These are phyloP conservation scores for Sporothrix brunneoviolacea DNA, from an alignment of 2,329 filamentous ascomycete genomes.

Conservation along the genomic window DNA sequence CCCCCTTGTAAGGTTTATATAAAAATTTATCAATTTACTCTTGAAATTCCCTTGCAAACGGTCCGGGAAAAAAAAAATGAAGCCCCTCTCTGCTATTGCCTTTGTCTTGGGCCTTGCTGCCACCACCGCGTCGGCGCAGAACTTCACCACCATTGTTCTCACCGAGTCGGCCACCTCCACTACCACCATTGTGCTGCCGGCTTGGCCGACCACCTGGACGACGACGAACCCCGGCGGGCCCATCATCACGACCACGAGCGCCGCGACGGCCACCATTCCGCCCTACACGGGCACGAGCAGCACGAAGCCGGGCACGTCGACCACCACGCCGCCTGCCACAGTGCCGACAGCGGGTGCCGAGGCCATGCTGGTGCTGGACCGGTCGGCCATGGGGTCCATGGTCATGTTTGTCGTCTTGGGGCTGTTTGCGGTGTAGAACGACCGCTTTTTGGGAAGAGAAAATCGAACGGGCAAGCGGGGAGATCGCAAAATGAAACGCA, in stretches of 20 bases:
- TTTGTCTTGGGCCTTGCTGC: neutral
- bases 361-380: slow-evolving; percentile 15
- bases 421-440: slow-evolving; percentile 17
- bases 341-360: slow-evolving; percentile 20
- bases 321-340: slow-evolving; percentile 8
- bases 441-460: neutral
- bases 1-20: too few species aligned
- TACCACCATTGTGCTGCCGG: slow-evolving; percentile 15
- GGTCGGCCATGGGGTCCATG: slow-evolving; percentile 15
- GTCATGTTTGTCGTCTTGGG: slow-evolving; percentile 17
- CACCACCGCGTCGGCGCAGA: slow-evolving; percentile 6
- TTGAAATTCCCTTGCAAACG: too few species aligned
- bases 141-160: slow-evolving; percentile 14
- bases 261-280: neutral
- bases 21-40: too few species aligned
- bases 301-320: neutral
- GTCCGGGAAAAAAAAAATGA: too few species aligned
- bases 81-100: neutral
- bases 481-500: slow-evolving; percentile 9
- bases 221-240: neutral
- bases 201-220: slow-evolving; percentile 13
- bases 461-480: neutral
- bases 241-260: too few species aligned
- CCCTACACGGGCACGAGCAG: neutral
- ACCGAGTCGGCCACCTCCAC: slow-evolving; percentile 15